A percentile compares a stretch with the other conserved stretches of the same genome.
Evolutionary conservation across 352 stramenopile genomes (phyloP).

Genomic region (Globisporangium irregulare): DNA sequence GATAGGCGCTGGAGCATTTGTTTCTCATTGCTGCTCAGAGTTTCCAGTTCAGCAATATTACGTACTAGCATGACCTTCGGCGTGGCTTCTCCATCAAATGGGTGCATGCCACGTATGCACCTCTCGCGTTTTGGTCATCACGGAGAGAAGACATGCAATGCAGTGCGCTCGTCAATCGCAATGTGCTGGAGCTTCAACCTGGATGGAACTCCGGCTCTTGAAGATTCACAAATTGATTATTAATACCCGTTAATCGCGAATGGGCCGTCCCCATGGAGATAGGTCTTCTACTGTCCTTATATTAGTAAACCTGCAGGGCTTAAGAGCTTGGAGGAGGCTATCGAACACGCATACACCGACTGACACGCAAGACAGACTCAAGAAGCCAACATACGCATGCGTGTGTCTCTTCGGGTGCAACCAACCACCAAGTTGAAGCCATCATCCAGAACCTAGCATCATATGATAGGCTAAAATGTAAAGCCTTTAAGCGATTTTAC

Average conservation of each 20-base stretch:
- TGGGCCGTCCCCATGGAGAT: not conserved
- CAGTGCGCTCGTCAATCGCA: constrained; percentile 1
- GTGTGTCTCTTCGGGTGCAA: not conserved
- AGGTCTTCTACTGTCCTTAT: not conserved
- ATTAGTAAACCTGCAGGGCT: not conserved
- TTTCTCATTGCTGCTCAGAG: too few species aligned
- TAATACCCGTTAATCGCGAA: not conserved
- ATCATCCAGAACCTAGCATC: not conserved
- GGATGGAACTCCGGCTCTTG: not conserved
- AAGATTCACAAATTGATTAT: not conserved
- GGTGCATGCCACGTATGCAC: constrained; percentile 1
- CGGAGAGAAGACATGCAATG: not conserved
- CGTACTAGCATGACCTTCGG: not conserved
- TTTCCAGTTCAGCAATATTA: too few species aligned
- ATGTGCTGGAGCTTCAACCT: not conserved
- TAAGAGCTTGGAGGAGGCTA: not conserved
- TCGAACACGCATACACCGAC: not conserved
- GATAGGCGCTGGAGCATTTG: not conserved
- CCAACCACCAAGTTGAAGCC: not conserved
- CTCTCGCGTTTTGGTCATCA: not conserved
- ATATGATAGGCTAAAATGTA: not conserved
- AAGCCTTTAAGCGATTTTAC: not conserved
- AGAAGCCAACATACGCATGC: not conserved
- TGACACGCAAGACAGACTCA: not conserved
- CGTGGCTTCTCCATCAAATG: not conserved